Conservation (phyloP, 352 stramenopile species). For the Phytophthora europaea region DNA sequence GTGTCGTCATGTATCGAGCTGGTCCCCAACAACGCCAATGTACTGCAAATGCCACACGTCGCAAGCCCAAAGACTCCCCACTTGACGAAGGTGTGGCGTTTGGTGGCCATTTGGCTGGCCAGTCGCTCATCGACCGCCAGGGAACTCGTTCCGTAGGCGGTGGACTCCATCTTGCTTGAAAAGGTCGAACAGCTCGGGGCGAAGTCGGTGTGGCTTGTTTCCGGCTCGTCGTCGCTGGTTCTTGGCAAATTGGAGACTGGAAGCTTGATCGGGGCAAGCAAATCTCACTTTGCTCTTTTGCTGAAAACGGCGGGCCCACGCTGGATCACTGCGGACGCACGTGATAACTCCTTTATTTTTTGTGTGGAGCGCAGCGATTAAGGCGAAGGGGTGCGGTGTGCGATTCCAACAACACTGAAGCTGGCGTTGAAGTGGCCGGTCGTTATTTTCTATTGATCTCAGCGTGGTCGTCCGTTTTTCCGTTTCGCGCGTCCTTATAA, state of each 20-base stretch:
- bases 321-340: not conserved
- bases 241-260: slow-evolving; percentile 30
- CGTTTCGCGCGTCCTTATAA: slow-evolving; percentile 5
- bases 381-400: slow-evolving; percentile 9
- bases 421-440: slow-evolving; percentile 14
- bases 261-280: not conserved
- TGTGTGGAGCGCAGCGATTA: not conserved
- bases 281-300: slow-evolving; percentile 7
- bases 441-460: slow-evolving; percentile 27
- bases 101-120: slow-evolving; percentile 9
- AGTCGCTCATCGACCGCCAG: slow-evolving; percentile 37
- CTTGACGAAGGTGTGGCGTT: slow-evolving; percentile 31
- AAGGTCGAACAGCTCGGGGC: not conserved
- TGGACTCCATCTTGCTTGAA: slow-evolving; percentile 31
- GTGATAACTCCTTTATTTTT: slow-evolving; percentile 1
- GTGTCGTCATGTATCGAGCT: slow-evolving; percentile 24
- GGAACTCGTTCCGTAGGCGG: slow-evolving; percentile 52
- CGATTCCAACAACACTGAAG: slow-evolving; percentile 1
- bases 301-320: not conserved
- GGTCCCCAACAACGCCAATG: slow-evolving; percentile 29
- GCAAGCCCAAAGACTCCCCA: slow-evolving; percentile 40
- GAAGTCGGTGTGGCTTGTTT: not conserved
- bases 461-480: slow-evolving; percentile 1
- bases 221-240: slow-evolving; percentile 4
- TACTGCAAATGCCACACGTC: slow-evolving; percentile 36